Evolutionary conservation across 768 basidiomycete species (phyloP), one percentile per base, ranked within the genome.

Genomic region (Hygrocybe punicea): DNA sequence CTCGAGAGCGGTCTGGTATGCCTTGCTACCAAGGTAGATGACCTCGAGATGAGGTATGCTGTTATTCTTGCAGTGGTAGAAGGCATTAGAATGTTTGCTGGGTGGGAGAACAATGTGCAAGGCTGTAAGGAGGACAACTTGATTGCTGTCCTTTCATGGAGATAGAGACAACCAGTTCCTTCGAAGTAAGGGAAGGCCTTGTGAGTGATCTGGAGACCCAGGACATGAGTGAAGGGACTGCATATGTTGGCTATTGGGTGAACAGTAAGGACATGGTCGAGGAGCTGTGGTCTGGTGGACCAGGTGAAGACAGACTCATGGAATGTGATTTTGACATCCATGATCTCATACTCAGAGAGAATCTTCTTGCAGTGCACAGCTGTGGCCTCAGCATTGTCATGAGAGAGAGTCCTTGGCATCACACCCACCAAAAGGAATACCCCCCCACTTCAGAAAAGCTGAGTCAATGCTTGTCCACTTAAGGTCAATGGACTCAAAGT

Each of bases 301-400:
- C 47, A 56, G 53, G 58, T 62, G 56, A 54, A 57, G 50, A 62
- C 21, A 1, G 67, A 74, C 55, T 74, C 69, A 13, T 62, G 21
- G 61, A 74, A 66, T 4, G 61, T 70, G 13, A 73, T 58, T 34
- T 74, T 65, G 51, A 74, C 58, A 36, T 69, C 67, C 36, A 54
- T 48, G 60, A 74, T 51, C 37, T 61, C 46, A 49, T 33, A 53
- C 16, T 55, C n/a, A 6, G 9, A 13, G 42, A 74, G 68, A 55
- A 74, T 58, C 11, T 55, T 29, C 52, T 66, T 57, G 69, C 62
- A 60, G 45, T 51, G 37, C 6, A 51, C 37, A 49, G 72, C 73
- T 11, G 62, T 65, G 19, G n/a, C 57, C 53, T 60, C 25, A 42
- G 71, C 73, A 25, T 42, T 55, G 1, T 67, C 55, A 57, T 14